Evolutionary conservation across 2,329 filamentous ascomycete genomes (phyloP).

Genomic region (Zymoseptoria tritici): DNA sequence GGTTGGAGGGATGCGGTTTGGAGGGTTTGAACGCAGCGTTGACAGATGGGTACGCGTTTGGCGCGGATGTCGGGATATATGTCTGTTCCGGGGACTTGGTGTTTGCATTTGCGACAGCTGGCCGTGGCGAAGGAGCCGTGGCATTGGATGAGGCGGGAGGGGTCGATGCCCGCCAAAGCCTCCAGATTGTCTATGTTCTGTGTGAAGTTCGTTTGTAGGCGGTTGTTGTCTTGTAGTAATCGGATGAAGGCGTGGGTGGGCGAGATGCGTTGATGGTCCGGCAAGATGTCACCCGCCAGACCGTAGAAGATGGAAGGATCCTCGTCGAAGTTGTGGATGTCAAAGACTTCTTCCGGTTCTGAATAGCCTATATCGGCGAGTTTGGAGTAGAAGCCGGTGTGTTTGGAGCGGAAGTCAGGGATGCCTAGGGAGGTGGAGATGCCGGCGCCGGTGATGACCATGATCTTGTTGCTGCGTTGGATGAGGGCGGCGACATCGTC

Average conservation of each 20-base stretch:
- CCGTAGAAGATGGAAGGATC: slow-evolving; percentile 88
- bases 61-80: slow-evolving; percentile 75
- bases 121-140: slow-evolving; percentile 94
- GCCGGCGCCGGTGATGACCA: slow-evolving; percentile 89
- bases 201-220: slow-evolving; percentile 93
- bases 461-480: slow-evolving; percentile 67
- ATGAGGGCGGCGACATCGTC: slow-evolving; percentile 80
- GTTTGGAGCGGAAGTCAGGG: slow-evolving; percentile 91
- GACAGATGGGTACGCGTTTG: slow-evolving; percentile 69
- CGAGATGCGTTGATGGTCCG: slow-evolving; percentile 69
- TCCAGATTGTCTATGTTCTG: slow-evolving; percentile 82
- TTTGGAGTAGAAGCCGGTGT: slow-evolving; percentile 83
- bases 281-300: slow-evolving; percentile 83
- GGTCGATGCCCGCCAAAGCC: slow-evolving; percentile 70
- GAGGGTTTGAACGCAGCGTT: slow-evolving; percentile 56
- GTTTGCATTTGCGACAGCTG: slow-evolving; percentile 73
- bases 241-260: slow-evolving; percentile 93
- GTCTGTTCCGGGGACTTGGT: slow-evolving; percentile 63
- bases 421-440: slow-evolving; percentile 96
- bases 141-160: slow-evolving; percentile 84
- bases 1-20: slow-evolving; percentile 41
- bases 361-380: slow-evolving; percentile 67
- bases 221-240: slow-evolving; percentile 76
- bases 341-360: slow-evolving; percentile 93
- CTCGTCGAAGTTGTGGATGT: slow-evolving; percentile 76